Conservation (phyloP, 805 yeast species). For the Nakazawaea pomicola region DNA sequence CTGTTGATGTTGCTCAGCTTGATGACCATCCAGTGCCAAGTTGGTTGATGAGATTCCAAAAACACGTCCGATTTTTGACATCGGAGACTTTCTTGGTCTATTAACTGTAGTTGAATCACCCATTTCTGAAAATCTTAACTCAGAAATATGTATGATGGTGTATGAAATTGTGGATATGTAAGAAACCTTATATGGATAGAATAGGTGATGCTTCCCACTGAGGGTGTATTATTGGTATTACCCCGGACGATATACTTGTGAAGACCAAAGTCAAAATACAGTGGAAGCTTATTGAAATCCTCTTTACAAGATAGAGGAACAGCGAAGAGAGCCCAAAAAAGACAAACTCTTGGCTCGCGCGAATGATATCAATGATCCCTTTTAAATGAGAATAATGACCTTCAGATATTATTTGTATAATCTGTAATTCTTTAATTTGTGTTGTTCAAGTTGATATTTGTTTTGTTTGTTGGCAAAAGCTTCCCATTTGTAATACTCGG, state of each 20-base stretch:
- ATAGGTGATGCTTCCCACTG: too few species aligned
- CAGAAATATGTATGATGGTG: not conserved
- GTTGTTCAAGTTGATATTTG: too few species aligned
- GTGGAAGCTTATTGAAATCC: not conserved
- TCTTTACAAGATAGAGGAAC: not conserved
- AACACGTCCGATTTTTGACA: slow-evolving; percentile 20
- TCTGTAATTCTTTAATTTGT: too few species aligned
- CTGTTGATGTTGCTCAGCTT: slow-evolving; percentile 3
- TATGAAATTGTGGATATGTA: not conserved
- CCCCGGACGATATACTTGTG: too few species aligned
- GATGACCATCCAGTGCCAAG: slow-evolving; percentile 6
- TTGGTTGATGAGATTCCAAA: slow-evolving; percentile 17
- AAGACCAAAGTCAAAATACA: not conserved
- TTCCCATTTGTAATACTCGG: too few species aligned
- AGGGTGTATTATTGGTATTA: too few species aligned
- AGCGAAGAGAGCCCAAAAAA: not conserved
- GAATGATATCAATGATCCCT: too few species aligned
- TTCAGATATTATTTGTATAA: too few species aligned
- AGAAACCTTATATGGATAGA: too few species aligned
- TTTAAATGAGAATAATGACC: too few species aligned
- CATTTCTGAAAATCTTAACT: slow-evolving; percentile 1
- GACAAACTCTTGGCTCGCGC: not conserved
- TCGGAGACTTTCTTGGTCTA: slow-evolving; percentile 18
- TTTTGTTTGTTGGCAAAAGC: too few species aligned
- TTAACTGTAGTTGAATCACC: slow-evolving; percentile 12